A percentile compares a stretch with the other conserved stretches of the same genome.
phyloP scores from a whole-genome alignment of 2,329 filamentous ascomycete genomes.

The Nothomitra cinnamomea region DNA sequence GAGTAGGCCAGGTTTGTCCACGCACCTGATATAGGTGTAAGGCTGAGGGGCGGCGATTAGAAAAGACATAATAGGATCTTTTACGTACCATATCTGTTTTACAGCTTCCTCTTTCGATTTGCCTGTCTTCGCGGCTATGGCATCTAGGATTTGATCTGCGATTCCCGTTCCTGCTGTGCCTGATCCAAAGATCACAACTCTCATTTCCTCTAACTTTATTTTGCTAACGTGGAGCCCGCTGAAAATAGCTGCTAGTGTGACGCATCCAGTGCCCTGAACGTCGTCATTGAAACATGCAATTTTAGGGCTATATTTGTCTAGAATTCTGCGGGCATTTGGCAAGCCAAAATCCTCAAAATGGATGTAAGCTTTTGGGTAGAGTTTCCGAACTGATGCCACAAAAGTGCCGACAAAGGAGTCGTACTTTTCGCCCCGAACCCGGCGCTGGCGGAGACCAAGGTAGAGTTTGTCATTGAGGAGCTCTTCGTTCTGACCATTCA shows the following conservation, averaged over 20 bases:
- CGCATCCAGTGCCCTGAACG: slow-evolving; percentile 75
- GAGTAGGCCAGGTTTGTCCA: slow-evolving; percentile 68
- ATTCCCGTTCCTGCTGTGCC: slow-evolving; percentile 75
- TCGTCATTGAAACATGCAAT: slow-evolving; percentile 86
- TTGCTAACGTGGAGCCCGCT: slow-evolving; percentile 54
- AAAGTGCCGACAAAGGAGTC: slow-evolving; percentile 64
- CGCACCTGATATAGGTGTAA: slow-evolving; percentile 34
- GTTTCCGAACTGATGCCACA: slow-evolving; percentile 45
- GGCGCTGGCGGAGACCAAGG: slow-evolving; percentile 50
- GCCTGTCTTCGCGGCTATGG: slow-evolving; percentile 50
- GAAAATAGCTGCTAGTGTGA: slow-evolving; percentile 69
- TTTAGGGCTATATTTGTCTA: slow-evolving; percentile 56
- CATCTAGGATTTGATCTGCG: slow-evolving; percentile 67
- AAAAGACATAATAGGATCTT: slow-evolving; percentile 5
- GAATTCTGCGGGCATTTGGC: slow-evolving; percentile 53
- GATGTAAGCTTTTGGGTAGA: slow-evolving; percentile 66
- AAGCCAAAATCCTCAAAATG: slow-evolving; percentile 86
- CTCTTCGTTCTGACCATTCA: slow-evolving; percentile 39
- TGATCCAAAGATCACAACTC: slow-evolving; percentile 61
- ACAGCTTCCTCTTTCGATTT: slow-evolving; percentile 58
- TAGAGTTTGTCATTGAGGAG: slow-evolving; percentile 64
- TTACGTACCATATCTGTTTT: slow-evolving; percentile 55
- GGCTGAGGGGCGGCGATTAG: background rate
- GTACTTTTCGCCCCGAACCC: slow-evolving; percentile 55
- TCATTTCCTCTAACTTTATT: slow-evolving; percentile 47